These are phyloP conservation scores for Salix purpurea DNA, from an alignment of 345 rosid genomes.

Conservation along the genomic window DNA sequence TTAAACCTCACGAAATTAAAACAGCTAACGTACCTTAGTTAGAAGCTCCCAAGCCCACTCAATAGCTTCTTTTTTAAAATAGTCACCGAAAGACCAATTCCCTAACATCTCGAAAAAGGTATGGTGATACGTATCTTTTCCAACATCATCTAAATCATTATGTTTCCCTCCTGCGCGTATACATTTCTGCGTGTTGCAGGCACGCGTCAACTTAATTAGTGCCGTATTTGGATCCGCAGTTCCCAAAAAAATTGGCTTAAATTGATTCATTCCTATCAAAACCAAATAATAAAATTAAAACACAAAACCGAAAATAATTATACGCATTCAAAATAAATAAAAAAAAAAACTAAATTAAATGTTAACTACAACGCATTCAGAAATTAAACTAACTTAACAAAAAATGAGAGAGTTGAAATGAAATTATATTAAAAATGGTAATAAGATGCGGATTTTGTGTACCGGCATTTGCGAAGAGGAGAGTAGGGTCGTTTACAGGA, in stretches of 20 bases:
- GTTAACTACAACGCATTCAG: too few species aligned
- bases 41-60: conserved; percentile 98
- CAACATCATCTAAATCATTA: conserved; percentile 96
- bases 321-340: too few species aligned
- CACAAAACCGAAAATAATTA: neutral
- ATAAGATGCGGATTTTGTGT: neutral
- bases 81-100: conserved; percentile 98
- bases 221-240: conserved; percentile 77
- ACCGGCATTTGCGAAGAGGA: conserved; percentile 95
- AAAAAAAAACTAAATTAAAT: too few species aligned
- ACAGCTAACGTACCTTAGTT: conserved; percentile 43
- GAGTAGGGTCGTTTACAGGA: conserved; percentile 86
- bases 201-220: conserved; percentile 68
- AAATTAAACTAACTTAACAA: neutral
- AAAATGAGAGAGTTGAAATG: neutral
- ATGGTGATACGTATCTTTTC: conserved; percentile 96
- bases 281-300: neutral
- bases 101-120: conserved; percentile 99
- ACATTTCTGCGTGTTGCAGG: conserved; percentile 93
- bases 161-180: conserved; percentile 98
- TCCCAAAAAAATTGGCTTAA: conserved; percentile 85
- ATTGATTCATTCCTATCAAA: conserved; percentile 86
- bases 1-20: neutral
- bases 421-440: too few species aligned
- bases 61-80: conserved; percentile 90